These are phyloP conservation scores for Apiosordaria backusii DNA, from an alignment of 495 filamentous ascomycete genomes.

Conservation along the genomic window DNA sequence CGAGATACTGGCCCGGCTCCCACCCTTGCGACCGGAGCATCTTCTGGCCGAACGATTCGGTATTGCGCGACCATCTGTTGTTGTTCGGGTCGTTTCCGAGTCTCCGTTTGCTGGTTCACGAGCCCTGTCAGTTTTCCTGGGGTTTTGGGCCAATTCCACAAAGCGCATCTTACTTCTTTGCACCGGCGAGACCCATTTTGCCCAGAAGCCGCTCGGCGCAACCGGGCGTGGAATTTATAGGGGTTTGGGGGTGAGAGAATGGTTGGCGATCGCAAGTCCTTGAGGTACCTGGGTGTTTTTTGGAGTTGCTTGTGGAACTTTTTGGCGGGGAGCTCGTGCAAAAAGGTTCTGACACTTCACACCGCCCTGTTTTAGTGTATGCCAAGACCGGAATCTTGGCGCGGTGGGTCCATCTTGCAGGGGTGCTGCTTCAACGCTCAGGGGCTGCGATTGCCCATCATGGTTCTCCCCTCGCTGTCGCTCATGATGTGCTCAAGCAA, in stretches of 20 bases:
- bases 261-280: neutral
- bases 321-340: conserved; percentile 30
- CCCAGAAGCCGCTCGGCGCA: conserved; percentile 13
- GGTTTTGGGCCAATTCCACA: neutral
- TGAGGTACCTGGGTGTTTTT: conserved; percentile 1
- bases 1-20: conserved; percentile 78
- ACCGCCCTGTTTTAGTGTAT: conserved; percentile 23
- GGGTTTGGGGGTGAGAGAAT: neutral
- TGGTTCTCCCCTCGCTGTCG: neutral
- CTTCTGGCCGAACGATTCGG: conserved; percentile 76
- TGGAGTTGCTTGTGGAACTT: conserved; percentile 12
- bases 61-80: conserved; percentile 81
- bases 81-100: conserved; percentile 90
- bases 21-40: conserved; percentile 86
- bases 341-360: conserved; percentile 18
- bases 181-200: conserved; percentile 70
- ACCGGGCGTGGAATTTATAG: conserved; percentile 16
- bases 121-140: conserved; percentile 19
- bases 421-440: conserved; percentile 8
- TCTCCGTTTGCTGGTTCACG: conserved; percentile 64
- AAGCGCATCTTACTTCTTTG: conserved; percentile 57
- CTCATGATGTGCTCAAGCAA: neutral
- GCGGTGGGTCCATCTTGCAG: neutral
- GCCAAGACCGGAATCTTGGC: neutral
- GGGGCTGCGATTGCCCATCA: neutral